Evolutionary conservation across 768 basidiomycete species (phyloP).

Genomic region (Pleurotus sapidus): DNA sequence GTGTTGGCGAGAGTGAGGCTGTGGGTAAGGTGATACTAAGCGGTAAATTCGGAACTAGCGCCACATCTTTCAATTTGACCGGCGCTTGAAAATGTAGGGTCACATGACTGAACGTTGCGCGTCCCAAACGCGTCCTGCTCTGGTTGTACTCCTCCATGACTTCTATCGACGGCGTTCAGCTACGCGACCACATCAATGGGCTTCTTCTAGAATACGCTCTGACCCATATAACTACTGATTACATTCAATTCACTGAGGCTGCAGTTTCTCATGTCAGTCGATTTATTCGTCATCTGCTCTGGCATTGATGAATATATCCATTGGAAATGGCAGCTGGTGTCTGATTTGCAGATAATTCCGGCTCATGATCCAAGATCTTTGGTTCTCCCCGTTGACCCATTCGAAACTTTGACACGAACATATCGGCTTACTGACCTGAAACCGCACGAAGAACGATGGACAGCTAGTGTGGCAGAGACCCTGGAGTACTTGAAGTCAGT

Average conservation of each 20-base stretch:
- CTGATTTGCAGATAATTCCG: slow-evolving; percentile 40
- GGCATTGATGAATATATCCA: too few species aligned
- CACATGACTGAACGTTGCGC: too few species aligned
- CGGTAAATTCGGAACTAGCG: too few species aligned
- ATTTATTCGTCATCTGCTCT: not conserved
- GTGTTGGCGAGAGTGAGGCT: too few species aligned
- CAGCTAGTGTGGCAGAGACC: slow-evolving; percentile 28
- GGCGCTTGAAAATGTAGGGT: too few species aligned
- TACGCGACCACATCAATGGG: slow-evolving; percentile 47
- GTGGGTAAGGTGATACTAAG: too few species aligned
- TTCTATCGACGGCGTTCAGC: not conserved
- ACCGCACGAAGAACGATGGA: slow-evolving; percentile 45
- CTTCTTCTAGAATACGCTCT: slow-evolving; percentile 53
- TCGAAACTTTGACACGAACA: slow-evolving; percentile 36
- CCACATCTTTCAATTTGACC: too few species aligned
- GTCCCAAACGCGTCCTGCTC: too few species aligned
- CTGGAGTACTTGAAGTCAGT: slow-evolving; percentile 28
- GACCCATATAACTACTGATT: slow-evolving; percentile 51
- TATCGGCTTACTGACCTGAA: slow-evolving; percentile 29
- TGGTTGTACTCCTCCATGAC: too few species aligned
- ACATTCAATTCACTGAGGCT: slow-evolving; percentile 50
- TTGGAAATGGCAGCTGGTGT: slow-evolving; percentile 34
- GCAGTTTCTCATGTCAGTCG: slow-evolving; percentile 41
- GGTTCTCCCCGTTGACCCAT: slow-evolving; percentile 52
- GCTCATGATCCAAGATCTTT: slow-evolving; percentile 49